Base-by-base conservation (phyloP, 2,329 filamentous ascomycete genomes). In the Talaromyces islandicus region DNA sequence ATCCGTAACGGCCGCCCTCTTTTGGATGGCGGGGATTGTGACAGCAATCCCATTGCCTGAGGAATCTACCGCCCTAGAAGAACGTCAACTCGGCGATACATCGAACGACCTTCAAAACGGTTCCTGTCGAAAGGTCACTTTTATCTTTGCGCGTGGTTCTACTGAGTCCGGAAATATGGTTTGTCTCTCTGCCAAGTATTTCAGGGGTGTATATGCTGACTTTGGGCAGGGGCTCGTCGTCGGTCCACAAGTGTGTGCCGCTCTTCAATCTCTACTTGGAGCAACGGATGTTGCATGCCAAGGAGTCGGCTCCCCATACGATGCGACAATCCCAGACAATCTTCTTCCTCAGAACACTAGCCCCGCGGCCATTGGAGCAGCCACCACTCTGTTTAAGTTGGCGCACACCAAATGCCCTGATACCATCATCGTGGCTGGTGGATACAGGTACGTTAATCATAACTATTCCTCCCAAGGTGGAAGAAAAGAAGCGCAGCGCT, bases 321-420 rank as follows among this genome's bases (percentile, higher is more conserved):
- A 50, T 25, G 43, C 43, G 7, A 50, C 43, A 5, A 1, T 50
- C 19, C 19, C 9, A 10, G 43, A 50, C 43, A 50, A 50, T 24
- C 25, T 50, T 4, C 9, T 24, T 50, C 43, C 43, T 50, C 43
- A 50, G 12, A 50, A 50, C 19, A 50, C 43, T 17, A 50, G 43
- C 17, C 43, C 43, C 9, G 2, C 43, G 12, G 43, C 24, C 32
- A 80, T 81, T 60, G 58, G 68, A 1, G 78, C 78, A 58, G 78
- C 76, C 35, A 72, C 71, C 25, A 66, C 70, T 4, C 72, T 79
- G 35, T 77, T 80, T 65, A 65, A 70, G 3, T 58, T 74, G 24
- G 78, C 79, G 14, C 63, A 70, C 65, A 66, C 66, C 10, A 78
- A 79, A 63, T 82, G 80, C 58, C 79, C 79, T 9, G 66, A 74